Evolutionary conservation across 2,329 filamentous ascomycete species (phyloP).

Genomic region (Sarocladium strictum): DNA sequence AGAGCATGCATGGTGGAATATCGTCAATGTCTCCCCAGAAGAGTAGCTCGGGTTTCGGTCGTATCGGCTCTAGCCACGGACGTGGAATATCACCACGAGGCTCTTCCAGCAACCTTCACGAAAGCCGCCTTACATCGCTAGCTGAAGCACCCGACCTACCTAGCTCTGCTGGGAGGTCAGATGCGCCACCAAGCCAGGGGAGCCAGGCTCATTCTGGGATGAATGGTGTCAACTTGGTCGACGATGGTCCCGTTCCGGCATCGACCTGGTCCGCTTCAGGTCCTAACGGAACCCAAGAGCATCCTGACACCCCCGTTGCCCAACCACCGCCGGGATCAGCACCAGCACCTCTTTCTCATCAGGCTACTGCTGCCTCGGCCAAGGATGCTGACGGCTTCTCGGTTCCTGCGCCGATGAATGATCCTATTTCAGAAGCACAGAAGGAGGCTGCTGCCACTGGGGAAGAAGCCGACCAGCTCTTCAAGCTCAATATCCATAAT

Average conservation of each 20-base stretch:
- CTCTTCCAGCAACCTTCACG: conserved; percentile 54
- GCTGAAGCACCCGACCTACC: conserved; percentile 47
- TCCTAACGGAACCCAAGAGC: conserved; percentile 42
- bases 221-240: conserved; percentile 35
- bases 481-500: conserved; percentile 75
- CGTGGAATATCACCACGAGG: conserved; percentile 47
- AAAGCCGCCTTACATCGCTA: conserved; percentile 50
- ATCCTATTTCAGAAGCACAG: conserved; percentile 67
- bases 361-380: conserved; percentile 30
- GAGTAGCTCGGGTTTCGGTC: conserved; percentile 48
- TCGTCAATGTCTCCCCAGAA: conserved; percentile 51
- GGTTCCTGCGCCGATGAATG: conserved; percentile 57
- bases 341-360: conserved; percentile 32
- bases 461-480: conserved; percentile 59
- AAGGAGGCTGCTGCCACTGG: conserved; percentile 48
- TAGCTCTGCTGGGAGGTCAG: conserved; percentile 20
- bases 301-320: conserved; percentile 32
- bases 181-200: conserved; percentile 18
- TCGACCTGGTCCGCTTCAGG: conserved; percentile 24
- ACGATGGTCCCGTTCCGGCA: conserved; percentile 24
- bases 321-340: conserved; percentile 47
- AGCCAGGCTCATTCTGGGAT: conserved; percentile 34
- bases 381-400: conserved; percentile 74
- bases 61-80: conserved; percentile 60
- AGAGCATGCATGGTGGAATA: conserved; percentile 59